Conservation (phyloP, 257 asterid genomes). For the Rauvolfia tetraphylla region DNA sequence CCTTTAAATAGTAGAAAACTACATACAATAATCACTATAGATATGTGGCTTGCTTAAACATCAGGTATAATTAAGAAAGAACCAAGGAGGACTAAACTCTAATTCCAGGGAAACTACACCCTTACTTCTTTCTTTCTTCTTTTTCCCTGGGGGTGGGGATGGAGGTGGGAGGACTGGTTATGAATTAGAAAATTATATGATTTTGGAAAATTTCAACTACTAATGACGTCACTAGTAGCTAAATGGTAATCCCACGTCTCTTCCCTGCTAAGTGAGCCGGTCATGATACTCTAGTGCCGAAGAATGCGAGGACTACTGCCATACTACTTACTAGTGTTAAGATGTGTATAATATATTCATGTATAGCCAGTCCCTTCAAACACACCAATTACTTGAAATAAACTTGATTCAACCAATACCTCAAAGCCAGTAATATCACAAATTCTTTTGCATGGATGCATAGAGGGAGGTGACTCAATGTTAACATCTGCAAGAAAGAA, state of each 20-base stretch:
- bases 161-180: too few relatives aligned
- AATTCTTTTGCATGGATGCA: conserved; percentile 76
- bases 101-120: not conserved
- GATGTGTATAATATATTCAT: not conserved
- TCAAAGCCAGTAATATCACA: conserved; percentile 91
- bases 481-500: conserved; percentile 48
- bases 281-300: not conserved
- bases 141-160: too few relatives aligned
- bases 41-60: not conserved
- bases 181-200: too few relatives aligned
- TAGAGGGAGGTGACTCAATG: conserved; percentile 83
- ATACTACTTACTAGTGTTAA: not conserved
- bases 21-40: not conserved
- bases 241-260: not conserved
- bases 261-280: not conserved
- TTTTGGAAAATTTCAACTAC: not conserved
- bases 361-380: not conserved
- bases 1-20: not conserved
- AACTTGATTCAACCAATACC: conserved; percentile 34
- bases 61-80: not conserved
- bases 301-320: not conserved
- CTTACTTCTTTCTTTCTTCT: too few relatives aligned
- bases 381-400: not conserved
- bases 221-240: not conserved
- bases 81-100: not conserved